phyloP scores from a whole-genome alignment of 169 alveolate species.

The Eimeria praecox region DNA sequence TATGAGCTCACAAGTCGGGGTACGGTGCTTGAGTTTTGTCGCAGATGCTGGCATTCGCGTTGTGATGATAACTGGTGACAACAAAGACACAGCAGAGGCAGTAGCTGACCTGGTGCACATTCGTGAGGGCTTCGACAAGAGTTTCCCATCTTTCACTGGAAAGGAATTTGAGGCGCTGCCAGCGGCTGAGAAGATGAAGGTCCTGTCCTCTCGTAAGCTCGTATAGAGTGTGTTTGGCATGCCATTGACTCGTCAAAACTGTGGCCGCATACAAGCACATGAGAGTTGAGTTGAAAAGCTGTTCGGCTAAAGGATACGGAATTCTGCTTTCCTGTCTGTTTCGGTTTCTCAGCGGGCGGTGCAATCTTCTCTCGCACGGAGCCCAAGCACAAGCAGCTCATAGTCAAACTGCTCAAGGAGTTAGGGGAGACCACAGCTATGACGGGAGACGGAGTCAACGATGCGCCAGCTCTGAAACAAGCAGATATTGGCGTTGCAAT shows the following conservation, averaged over 20 bases:
- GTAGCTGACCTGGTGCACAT: conserved; percentile 98
- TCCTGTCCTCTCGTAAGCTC: conserved; percentile 70
- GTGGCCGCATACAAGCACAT: neutral
- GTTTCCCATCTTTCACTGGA: conserved; percentile 94
- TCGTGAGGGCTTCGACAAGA: conserved; percentile 80
- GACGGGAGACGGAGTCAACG: conserved; percentile 99
- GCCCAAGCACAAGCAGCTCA: conserved; percentile 98
- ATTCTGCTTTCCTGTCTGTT: neutral
- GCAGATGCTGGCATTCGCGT: conserved; percentile 98
- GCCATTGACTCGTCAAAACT: neutral
- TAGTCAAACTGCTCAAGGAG: conserved; percentile 96
- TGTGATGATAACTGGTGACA: conserved; percentile 99
- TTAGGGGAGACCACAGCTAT: conserved; percentile 97
- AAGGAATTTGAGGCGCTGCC: conserved; percentile 95
- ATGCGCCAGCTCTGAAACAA: conserved; percentile 99
- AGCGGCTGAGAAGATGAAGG: conserved; percentile 88
- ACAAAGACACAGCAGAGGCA: conserved; percentile 99
- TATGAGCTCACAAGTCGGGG: neutral
- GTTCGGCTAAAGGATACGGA: neutral
- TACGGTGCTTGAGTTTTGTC: neutral
- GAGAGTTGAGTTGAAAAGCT: neutral
- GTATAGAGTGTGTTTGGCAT: neutral
- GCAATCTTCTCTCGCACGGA: conserved; percentile 99
- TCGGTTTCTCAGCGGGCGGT: conserved; percentile 82
- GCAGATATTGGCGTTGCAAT: conserved; percentile 99